Evolutionary conservation across 495 filamentous ascomycete genomes (phyloP), one percentile per base, ranked within the genome.

Genomic region (Lichina pygmaea): DNA sequence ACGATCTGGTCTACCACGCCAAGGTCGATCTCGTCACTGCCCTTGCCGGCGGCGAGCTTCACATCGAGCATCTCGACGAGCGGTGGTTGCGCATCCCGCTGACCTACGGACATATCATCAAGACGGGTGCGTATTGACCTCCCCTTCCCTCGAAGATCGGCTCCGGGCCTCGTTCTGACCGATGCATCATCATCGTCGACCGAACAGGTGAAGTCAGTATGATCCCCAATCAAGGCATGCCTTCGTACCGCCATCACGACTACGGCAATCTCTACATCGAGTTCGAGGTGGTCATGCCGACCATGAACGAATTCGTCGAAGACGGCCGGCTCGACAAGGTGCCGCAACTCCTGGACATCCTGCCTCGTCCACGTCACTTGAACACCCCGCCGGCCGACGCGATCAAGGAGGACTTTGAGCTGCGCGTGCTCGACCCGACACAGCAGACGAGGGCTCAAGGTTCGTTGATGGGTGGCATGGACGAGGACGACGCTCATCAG

Each of bases 171-270:
- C 4, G 1, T 24, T 24, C 24, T 24, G 24, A 24, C 24, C 24
- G 24, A 24, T 24, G 24, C 24, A 4, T 24, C 24, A 24, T 24
- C 24, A 24, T 24, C 2, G 24, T 24, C 24, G 24, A 24, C 24
- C 24, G 24, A 45, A 34, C 48, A 95, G 89, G 80, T 53, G 63
- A 77, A 39, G 73, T 95, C 54, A 99, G 94, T 70, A 77, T 92
- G 60, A 81, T 99, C 55, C 79, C 79, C 50, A 86, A 85, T 45
- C 91, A 99, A 62, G 89, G 89, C 64, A 99, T 99, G 89, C 89
- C 89, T 36, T 93, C 91, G 0, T 79, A 73, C 62, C 78, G 91
- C 49, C 91, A 95, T 60, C 91, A 99, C 62, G 81, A 93, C 62
- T 77, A 70, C 57, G 89, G 89, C 49, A 99, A 95, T 63, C 73